Base-by-base conservation (phyloP, 2,329 filamentous ascomycete genomes). In the Scedosporium dehoogii region DNA sequence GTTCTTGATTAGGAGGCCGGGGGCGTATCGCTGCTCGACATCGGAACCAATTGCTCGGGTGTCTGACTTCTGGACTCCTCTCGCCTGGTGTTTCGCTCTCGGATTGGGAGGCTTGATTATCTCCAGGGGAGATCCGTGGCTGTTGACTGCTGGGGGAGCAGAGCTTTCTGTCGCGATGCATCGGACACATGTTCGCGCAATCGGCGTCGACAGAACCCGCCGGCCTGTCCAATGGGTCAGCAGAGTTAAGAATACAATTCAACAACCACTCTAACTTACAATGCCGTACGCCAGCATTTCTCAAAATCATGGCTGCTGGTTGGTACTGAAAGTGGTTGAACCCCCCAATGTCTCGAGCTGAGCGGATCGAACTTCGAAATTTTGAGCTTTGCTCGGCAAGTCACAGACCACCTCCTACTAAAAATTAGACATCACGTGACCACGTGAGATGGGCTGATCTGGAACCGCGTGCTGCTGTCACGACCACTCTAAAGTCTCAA, bases 1-100 rank as follows among this genome's bases (percentile, higher is more conserved):
- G 71, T 91, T 81, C 63, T 76, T 79, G 66, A 92, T 78, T 62
- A 96, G 77, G 62, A 84, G 78, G 67, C 83, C 79, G 3, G 89
- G 88, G 64, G 82, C 74, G 75, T 93, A 92, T 64, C 82, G 79
- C 51, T 78, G 76, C 62, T 77, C 71, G 7, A 85, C 72, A 1
- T 68, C 38, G 6, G 81, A 78, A 6, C 85, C 85, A 2, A 85
- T 66, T n/a, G 66, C 71, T 12, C 73, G 70, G 5, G 83, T 82
- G 62, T 76, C 70, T 55, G 70, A 70, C 68, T 79, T 62, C n/a
- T 44, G 51, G 3, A 12, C 33, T 38, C 60, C 41, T 29, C 23
- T 23, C 4, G 18, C 29, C 23, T 14, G n/a, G 16, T 23, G 23
- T 23, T 55, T 55, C 23, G 4, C 27, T 46, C 51, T n/a, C 6